Percentiles rank a stretch among this genome's conserved stretches.
These are phyloP conservation scores for Jacaranda mimosifolia DNA, from an alignment of 257 asterid species.

Conservation along the genomic window DNA sequence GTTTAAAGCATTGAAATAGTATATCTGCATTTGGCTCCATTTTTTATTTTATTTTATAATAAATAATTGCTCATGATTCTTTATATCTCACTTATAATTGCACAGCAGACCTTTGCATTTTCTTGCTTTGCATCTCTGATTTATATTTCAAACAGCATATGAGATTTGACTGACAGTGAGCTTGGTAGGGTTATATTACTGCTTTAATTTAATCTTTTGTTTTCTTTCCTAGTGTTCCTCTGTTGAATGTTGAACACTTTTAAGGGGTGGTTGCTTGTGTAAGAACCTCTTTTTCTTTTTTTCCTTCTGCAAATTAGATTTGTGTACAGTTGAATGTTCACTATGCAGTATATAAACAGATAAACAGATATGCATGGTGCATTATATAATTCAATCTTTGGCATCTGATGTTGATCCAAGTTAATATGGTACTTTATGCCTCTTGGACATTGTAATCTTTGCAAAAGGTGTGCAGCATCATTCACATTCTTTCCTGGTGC, in stretches of 20 bases:
- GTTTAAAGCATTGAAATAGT: neutral
- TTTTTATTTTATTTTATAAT: no score
- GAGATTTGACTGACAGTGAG: conserved; percentile 5
- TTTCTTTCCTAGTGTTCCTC: neutral
- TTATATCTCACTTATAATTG: neutral
- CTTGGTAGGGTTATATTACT: neutral
- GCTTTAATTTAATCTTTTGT: neutral
- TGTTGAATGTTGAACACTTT: neutral
- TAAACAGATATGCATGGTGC: conserved; percentile 8
- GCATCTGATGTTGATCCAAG: neutral
- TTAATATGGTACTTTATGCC: conserved; percentile 16
- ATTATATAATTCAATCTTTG: neutral
- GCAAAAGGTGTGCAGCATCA: neutral
- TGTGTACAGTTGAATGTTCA: neutral
- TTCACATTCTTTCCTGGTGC: conserved; percentile 27
- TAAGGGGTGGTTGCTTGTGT: neutral
- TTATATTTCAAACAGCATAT: neutral
- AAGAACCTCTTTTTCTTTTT: no score
- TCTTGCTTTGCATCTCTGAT: neutral
- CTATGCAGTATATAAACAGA: conserved; percentile 9
- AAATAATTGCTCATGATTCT: no score
- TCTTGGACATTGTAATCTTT: neutral
- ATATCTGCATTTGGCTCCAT: neutral
- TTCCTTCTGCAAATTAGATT: neutral
- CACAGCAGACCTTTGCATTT: neutral